Evolutionary conservation across 305 asterid genomes (phyloP), one percentile per base, ranked within the genome.

Genomic region (Ruellia speciosa): DNA sequence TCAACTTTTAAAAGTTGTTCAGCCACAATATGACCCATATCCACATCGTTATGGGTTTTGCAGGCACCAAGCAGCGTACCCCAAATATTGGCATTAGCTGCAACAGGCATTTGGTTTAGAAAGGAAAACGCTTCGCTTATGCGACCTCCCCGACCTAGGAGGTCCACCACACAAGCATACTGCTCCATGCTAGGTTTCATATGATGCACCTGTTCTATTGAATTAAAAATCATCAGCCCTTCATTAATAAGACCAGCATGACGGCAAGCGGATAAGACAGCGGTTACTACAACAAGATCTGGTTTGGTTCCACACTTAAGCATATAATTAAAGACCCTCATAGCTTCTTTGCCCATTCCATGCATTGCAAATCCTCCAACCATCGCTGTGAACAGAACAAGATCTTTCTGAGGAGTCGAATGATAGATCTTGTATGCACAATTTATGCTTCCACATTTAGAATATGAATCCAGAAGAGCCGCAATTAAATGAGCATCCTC

Each of bases 331-430:
- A 67, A 89, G 28, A 77, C 73, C 72, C 56, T 49, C 51, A 86
- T 63, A 43, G 93, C 94, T 70, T 82, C 84, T 62, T 69, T 67
- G 15, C 85, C 92, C 94, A 78, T 79, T 64, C 97, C 97, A 68
- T 88, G 94, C 85, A 76, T 80, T 16, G 97, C 95, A 60, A 81
- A 79, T 53, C 95, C 97, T 56, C 97, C 97, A 59, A 84, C 66
- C 95, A 89, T 84, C 34, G 97, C 81, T 7, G 95, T 86, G 76
- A 79, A 84, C 57, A 79, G 59, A 64, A 89, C 88, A 58, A 89
- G 82, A 70, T 89, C 94, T 72, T 75, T 89, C 15, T 47, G 45
- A 31, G 71, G 74, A 60, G 81, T 71, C 43, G 92, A 86, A 34
- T 56, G 74, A 68, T 77, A 86, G 71, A 89, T 77, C 66, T 76